These are phyloP conservation scores for Lipomyces oligophaga DNA, from an alignment of 805 yeast genomes.

Conservation along the genomic window DNA sequence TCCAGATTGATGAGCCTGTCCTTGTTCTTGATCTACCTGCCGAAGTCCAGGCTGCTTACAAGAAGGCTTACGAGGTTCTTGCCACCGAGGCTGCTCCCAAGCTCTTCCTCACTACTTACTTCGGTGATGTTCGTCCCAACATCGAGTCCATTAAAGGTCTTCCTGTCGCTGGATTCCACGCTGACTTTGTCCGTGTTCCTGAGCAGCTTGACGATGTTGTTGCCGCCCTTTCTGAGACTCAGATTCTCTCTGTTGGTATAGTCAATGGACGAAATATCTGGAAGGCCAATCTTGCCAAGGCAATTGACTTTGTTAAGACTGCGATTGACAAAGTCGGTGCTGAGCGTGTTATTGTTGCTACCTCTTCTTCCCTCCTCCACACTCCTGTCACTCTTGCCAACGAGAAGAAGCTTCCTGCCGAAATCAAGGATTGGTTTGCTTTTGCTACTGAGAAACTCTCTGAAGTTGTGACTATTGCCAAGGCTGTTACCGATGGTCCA, in stretches of 20 bases:
- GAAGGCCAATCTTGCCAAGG: slow-evolving; percentile 92
- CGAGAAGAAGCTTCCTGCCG: slow-evolving; percentile 87
- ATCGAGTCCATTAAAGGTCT: slow-evolving; percentile 79
- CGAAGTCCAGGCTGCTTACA: slow-evolving; percentile 77
- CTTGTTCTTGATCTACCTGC: slow-evolving; percentile 90
- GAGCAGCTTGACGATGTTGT: slow-evolving; percentile 88
- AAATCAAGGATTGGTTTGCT: slow-evolving; percentile 94
- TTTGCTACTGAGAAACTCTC: slow-evolving; percentile 93
- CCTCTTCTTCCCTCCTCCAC: slow-evolving; percentile 95
- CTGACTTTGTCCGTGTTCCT: slow-evolving; percentile 93
- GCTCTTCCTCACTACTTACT: slow-evolving; percentile 83
- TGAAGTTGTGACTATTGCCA: slow-evolving; percentile 89
- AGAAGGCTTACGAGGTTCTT: slow-evolving; percentile 78
- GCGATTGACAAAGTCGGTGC: slow-evolving; percentile 83
- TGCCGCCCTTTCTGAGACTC: slow-evolving; percentile 60
- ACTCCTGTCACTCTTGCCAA: slow-evolving; percentile 94
- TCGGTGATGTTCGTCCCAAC: slow-evolving; percentile 98
- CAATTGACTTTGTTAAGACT: slow-evolving; percentile 73
- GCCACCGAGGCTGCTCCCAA: slow-evolving; percentile 71
- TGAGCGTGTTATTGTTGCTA: slow-evolving; percentile 82
- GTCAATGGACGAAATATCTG: slow-evolving; percentile 99
- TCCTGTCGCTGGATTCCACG: slow-evolving; percentile 94
- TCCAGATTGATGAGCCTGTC: slow-evolving; percentile 97
- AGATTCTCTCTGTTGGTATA: slow-evolving; percentile 91
- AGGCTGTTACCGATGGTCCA: slow-evolving; percentile 66